Conservation (phyloP, 192 early-diverging fungal species). For the Coemansia biformis region DNA sequence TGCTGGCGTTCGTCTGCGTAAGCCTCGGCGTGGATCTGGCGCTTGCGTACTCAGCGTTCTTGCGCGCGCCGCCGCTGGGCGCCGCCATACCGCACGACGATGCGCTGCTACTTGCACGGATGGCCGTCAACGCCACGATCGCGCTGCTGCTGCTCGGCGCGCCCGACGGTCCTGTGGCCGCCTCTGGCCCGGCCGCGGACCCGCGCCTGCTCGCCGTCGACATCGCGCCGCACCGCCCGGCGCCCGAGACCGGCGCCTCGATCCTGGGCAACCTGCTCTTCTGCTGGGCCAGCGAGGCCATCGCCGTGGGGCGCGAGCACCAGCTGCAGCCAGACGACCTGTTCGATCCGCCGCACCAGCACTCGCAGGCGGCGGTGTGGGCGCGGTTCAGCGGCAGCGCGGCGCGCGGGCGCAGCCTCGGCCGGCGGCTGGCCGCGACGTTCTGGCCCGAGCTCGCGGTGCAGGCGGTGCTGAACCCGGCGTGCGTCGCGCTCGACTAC, state of each 20-base stretch:
- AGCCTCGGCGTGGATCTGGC: constrained; percentile 3
- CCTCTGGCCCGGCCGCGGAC: neutral
- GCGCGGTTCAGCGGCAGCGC: constrained; percentile 4
- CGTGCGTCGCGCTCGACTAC: constrained; percentile 33
- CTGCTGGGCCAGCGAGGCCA: constrained; percentile 21
- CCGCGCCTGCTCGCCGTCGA: neutral
- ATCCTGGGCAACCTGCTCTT: constrained; percentile 21
- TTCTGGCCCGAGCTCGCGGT: constrained; percentile 36
- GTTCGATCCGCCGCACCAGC: constrained; percentile 8
- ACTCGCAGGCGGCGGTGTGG: constrained; percentile 9
- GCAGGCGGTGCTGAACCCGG: constrained; percentile 34
- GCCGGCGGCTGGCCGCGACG: constrained; percentile 22
- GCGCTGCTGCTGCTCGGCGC: constrained; percentile 19
- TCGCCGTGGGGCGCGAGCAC: constrained; percentile 8
- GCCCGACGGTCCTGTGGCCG: too few relatives aligned
- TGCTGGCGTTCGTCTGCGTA: constrained; percentile 13
- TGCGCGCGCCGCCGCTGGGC: neutral
- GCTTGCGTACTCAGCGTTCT: constrained; percentile 14
- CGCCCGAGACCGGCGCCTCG: constrained; percentile 24
- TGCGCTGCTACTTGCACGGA: neutral
- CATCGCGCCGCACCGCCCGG: neutral
- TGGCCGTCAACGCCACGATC: neutral
- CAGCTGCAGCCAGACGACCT: constrained; percentile 25
- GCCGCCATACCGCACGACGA: neutral
- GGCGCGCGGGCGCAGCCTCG: constrained; percentile 1